Conservation (phyloP, 106 monocot species). For the Triglochin maritima region DNA sequence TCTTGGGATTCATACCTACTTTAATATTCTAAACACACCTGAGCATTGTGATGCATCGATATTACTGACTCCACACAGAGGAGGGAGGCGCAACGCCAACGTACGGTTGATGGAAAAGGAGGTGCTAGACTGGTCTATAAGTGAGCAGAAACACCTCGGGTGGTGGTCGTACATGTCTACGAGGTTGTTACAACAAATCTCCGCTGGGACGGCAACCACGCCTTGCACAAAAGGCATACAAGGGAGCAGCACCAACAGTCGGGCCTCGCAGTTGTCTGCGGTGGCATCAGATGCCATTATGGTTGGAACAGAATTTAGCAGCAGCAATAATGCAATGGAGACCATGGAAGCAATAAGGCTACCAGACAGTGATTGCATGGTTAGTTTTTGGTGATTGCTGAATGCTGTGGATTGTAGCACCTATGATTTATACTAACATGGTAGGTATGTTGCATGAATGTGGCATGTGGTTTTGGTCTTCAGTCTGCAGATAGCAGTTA, state of each 20-base stretch:
- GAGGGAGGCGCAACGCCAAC: conserved; percentile 23
- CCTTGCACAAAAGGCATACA: conserved; percentile 38
- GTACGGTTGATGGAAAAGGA: conserved; percentile 34
- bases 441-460: background rate
- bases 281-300: background rate
- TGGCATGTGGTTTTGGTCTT: background rate
- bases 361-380: background rate
- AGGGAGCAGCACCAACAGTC: conserved; percentile 29
- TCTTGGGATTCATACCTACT: too few species aligned
- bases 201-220: conserved; percentile 6
- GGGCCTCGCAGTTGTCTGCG: conserved; percentile 8
- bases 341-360: background rate
- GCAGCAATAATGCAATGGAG: background rate
- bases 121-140: conserved; percentile 14
- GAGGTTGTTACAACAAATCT: conserved; percentile 32
- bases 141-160: conserved; percentile 29
- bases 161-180: conserved; percentile 11
- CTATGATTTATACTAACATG: background rate
- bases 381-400: background rate
- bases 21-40: too few species aligned
- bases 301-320: background rate
- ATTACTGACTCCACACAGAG: conserved; percentile 23
- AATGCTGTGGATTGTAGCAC: background rate
- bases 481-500: too few species aligned
- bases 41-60: too few species aligned